These are phyloP conservation scores for Stygiomarasmius scandens DNA, from an alignment of 1,284 basidiomycete species.

Conservation along the genomic window DNA sequence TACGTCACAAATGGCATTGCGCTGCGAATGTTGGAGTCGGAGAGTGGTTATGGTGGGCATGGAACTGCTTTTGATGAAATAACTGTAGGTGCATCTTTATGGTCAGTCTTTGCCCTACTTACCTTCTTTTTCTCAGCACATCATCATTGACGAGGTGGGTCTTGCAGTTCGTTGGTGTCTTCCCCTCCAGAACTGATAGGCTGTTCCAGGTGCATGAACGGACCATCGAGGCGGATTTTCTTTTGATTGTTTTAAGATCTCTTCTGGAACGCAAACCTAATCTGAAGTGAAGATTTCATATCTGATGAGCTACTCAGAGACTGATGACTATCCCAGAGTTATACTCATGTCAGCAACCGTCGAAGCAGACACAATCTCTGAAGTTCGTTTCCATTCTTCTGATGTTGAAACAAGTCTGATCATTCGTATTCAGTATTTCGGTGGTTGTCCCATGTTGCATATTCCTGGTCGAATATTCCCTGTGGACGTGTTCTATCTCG, in stretches of 20 bases:
- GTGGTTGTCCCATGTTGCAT: conserved; percentile 83
- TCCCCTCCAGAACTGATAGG: conserved; percentile 7
- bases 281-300: conserved; percentile 65
- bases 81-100: conserved; percentile 57
- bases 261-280: conserved; percentile 79
- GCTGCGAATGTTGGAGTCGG: conserved; percentile 92
- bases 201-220: conserved; percentile 83
- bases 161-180: neutral
- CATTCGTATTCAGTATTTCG: conserved; percentile 66
- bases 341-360: conserved; percentile 98
- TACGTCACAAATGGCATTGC: conserved; percentile 97
- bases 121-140: conserved; percentile 53
- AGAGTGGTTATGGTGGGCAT: conserved; percentile 64
- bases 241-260: conserved; percentile 94
- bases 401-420: too few species aligned
- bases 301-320: neutral
- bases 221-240: conserved; percentile 96
- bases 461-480: conserved; percentile 98
- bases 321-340: conserved; percentile 54
- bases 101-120: conserved; percentile 4
- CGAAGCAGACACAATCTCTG: conserved; percentile 92
- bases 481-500: conserved; percentile 85
- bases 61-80: conserved; percentile 91
- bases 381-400: too few species aligned
- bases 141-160: conserved; percentile 85